phyloP scores from a whole-genome alignment of 2,329 filamentous ascomycete genomes.

The Paraphoma chrysanthemicola region DNA sequence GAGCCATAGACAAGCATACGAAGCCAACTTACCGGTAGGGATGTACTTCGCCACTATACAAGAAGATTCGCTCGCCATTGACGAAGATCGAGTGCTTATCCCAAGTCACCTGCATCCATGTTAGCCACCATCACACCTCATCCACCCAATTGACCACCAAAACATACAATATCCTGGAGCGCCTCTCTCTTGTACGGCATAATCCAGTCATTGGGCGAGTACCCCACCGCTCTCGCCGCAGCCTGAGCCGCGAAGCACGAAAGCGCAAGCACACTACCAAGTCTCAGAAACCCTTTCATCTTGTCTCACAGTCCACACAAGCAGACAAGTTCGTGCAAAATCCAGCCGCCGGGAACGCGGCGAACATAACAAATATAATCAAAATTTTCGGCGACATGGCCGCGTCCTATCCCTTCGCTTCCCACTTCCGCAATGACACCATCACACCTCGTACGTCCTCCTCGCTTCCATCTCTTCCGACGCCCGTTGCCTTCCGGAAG shows the following conservation, averaged over 20 bases:
- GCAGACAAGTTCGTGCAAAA: neutral
- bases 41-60: constrained; percentile 78
- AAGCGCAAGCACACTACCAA: constrained; percentile 33
- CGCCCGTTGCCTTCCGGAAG: constrained; percentile 4
- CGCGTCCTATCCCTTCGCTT: constrained; percentile 1
- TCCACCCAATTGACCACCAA: neutral
- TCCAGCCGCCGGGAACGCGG: neutral
- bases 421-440: constrained; percentile 10
- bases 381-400: neutral
- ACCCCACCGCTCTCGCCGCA: constrained; percentile 57
- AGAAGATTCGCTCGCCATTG: constrained; percentile 71
- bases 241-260: constrained; percentile 53
- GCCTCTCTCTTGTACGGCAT: constrained; percentile 57
- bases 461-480: constrained; percentile 7
- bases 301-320: constrained; percentile 6
- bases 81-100: constrained; percentile 76
- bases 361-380: neutral
- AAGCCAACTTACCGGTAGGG: constrained; percentile 61
- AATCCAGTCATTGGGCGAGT: constrained; percentile 58
- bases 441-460: neutral
- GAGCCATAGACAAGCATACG: neutral
- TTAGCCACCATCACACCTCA: neutral
- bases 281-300: constrained; percentile 26
- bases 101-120: constrained; percentile 64
- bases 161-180: constrained; percentile 63